Evolutionary conservation across 805 yeast genomes (phyloP).

Genomic region (Candida schatavii): DNA sequence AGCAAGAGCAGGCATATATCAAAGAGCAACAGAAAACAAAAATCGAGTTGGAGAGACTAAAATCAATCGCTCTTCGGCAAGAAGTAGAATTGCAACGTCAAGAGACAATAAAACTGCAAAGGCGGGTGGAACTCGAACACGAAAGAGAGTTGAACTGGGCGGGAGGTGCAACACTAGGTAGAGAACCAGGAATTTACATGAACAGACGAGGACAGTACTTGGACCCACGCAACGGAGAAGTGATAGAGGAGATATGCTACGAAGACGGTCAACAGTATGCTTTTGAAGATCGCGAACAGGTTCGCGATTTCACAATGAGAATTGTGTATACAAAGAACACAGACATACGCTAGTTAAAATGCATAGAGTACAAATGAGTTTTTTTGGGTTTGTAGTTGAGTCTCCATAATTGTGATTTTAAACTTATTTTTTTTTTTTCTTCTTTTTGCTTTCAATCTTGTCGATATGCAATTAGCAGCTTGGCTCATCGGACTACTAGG

Average conservation of each 20-base stretch:
- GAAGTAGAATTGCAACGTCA: neutral
- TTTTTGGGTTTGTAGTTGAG: no score
- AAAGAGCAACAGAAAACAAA: neutral
- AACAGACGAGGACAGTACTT: neutral
- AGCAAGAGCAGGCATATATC: neutral
- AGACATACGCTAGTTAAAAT: no score
- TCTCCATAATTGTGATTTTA: no score
- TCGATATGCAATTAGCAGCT: no score
- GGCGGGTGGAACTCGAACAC: neutral
- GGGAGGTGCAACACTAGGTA: no score
- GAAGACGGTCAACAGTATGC: neutral
- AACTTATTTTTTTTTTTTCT: no score
- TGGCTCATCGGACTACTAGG: no score
- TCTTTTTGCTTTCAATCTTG: no score
- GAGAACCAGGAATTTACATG: neutral
- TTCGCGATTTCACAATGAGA: neutral
- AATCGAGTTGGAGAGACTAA: neutral
- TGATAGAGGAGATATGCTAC: neutral
- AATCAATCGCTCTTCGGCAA: neutral
- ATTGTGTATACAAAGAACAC: neutral
- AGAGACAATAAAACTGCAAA: neutral
- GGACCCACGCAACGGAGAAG: neutral
- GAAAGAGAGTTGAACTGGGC: no score
- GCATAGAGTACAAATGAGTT: no score
- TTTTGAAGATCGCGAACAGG: neutral